phyloP scores from a whole-genome alignment of 2,329 filamentous ascomycete species.

The Verticillium nubilum region DNA sequence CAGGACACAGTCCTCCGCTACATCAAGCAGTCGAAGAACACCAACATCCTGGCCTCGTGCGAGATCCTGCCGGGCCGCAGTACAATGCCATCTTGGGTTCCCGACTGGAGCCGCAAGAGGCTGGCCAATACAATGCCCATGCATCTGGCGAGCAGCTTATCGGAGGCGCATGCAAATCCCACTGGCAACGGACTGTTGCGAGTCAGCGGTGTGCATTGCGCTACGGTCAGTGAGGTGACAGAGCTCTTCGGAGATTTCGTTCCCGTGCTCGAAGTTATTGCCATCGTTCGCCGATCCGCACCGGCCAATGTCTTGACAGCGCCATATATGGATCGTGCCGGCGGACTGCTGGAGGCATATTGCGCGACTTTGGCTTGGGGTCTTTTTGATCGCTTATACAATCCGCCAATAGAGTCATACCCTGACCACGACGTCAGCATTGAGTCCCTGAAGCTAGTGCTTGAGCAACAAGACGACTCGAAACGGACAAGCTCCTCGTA shows the following conservation, averaged over 20 bases:
- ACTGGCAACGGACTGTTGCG: not conserved
- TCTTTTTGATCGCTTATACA: not conserved
- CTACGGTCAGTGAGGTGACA: not conserved
- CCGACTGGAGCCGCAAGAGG: slow-evolving; percentile 11
- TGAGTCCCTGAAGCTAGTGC: not conserved
- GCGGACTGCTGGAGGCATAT: not conserved
- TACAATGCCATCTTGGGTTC: slow-evolving; percentile 12
- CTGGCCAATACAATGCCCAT: slow-evolving; percentile 1
- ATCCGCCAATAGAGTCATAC: not conserved
- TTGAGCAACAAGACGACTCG: not conserved
- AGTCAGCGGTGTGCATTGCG: not conserved
- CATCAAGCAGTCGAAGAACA: not conserved
- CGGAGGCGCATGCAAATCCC: not conserved
- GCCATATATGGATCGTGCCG: not conserved
- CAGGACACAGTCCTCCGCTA: slow-evolving; percentile 1
- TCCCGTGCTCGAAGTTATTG: not conserved
- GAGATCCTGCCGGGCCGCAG: not conserved
- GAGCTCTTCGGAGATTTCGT: slow-evolving; percentile 2
- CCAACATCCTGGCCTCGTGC: slow-evolving; percentile 1
- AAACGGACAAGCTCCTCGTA: not conserved
- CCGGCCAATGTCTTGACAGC: not conserved
- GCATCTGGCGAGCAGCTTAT: slow-evolving; percentile 1
- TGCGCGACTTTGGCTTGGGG: slow-evolving; percentile 3
- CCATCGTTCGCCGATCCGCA: not conserved
- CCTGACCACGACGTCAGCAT: not conserved